Conservation (phyloP, 2,329 filamentous ascomycete species). For the Nemania sp. region DNA sequence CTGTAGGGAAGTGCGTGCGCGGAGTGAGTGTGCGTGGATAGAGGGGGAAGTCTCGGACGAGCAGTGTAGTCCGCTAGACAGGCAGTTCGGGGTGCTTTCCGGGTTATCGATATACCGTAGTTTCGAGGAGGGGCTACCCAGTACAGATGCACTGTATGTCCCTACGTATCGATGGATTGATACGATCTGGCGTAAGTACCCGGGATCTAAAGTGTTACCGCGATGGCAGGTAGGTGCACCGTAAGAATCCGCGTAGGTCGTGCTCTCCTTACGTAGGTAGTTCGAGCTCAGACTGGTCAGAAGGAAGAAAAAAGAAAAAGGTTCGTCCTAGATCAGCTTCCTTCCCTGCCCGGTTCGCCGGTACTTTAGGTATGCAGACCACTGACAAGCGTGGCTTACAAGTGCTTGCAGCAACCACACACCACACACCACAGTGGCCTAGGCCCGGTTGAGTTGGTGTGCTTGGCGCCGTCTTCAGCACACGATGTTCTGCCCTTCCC, state of each 20-base stretch:
- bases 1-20: no score
- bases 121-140: no score
- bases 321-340: constrained; percentile 9
- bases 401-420: constrained; percentile 17
- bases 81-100: no score
- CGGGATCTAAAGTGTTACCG: not conserved
- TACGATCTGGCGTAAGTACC: no score
- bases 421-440: constrained; percentile 1
- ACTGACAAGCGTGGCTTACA: constrained; percentile 12
- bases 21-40: no score
- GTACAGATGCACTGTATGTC: no score
- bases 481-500: constrained; percentile 10
- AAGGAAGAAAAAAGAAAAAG: not conserved
- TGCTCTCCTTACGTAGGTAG: not conserved
- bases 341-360: constrained; percentile 5
- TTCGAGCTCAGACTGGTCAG: not conserved
- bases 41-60: no score
- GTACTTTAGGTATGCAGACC: not conserved
- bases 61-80: no score
- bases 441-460: not conserved
- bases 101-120: no score
- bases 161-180: no score
- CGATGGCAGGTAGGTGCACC: not conserved
- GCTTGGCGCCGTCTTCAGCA: constrained; percentile 6
- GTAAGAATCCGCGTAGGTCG: not conserved